phyloP scores from a whole-genome alignment of 441 rosid species.

The Gossypium lobatum region DNA sequence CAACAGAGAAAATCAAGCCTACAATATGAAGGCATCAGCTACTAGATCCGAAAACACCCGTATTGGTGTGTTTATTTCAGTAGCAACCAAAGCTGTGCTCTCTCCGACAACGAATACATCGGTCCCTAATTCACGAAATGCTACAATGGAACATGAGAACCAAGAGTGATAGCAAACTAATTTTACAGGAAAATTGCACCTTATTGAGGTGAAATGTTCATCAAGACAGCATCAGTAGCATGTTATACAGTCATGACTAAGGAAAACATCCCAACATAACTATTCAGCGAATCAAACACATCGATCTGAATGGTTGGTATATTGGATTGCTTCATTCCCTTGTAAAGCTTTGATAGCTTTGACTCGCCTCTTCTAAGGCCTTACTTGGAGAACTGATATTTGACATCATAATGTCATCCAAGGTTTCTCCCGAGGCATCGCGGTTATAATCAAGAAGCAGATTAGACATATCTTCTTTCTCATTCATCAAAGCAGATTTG shows the following conservation, averaged over 20 bases:
- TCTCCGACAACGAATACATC: background rate
- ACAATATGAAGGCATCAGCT: background rate
- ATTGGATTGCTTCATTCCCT: background rate
- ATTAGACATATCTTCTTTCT: background rate
- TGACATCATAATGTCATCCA: background rate
- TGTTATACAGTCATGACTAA: background rate
- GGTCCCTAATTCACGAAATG: background rate
- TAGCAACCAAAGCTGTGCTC: background rate
- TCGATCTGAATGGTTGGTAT: background rate
- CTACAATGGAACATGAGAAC: background rate
- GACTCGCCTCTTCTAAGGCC: background rate
- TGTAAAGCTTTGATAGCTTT: background rate
- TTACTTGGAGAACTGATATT: background rate
- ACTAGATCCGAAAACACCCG: background rate
- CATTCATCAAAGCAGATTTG: background rate
- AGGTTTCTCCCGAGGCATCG: background rate
- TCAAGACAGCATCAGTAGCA: constrained; percentile 2
- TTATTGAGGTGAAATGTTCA: background rate
- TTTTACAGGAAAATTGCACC: background rate
- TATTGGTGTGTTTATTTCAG: background rate
- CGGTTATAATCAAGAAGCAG: background rate
- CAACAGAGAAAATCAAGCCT: background rate
- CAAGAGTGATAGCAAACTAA: background rate
- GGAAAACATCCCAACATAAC: background rate
- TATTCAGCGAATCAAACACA: background rate